Base-by-base conservation (phyloP, 805 yeast species). In the Nakazawaea molendinolei region DNA sequence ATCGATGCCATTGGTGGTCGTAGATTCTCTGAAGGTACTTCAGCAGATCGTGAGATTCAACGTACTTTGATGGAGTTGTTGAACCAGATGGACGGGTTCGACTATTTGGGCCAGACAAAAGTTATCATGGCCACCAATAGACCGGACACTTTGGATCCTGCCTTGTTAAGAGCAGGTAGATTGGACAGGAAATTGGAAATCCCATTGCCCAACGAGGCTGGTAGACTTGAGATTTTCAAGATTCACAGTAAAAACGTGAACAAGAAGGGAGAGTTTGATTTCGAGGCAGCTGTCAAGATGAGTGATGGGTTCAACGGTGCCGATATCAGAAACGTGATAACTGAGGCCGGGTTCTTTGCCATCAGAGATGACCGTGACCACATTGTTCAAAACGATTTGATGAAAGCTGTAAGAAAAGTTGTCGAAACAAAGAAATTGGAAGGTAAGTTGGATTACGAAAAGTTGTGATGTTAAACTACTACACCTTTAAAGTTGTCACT, bases 221-320 rank as follows among this genome's bases (percentile, higher is more conserved):
- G 97, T 29, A 75, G 98, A 52, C 67, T 87, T 43, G 96, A 90
- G 58, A 80, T 90, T 48, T 86, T 87, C 67, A 92, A 90, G 63
- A 92, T 90, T 54, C 97, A 90, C 60, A 77, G 95, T 1, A 60
- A 86, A 14, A 76, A 79, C 40, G 92, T 90, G 28, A 72, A 82
- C 41, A 90, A 90, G 56, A 82, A 79, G 45, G 98, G 98, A 45
- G 97, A 92, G 48, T 84, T 92, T 59, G 98, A 92, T 65, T 87
- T 86, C 51, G 97, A 92, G 64, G 95, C 96, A 12, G 83, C 86
- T 23, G 97, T 90, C 26, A 92, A 92, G 66, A 92, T 92, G 97
- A 83, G 95, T 60, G 98, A 90, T 63, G 97, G 97, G 2, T 92
- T 92, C 65, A 90, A 90, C 61, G 98, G 98, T 67, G 97, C 97